Conservation (phyloP, 1,284 basidiomycete genomes). For the Naganishia sp. region DNA sequence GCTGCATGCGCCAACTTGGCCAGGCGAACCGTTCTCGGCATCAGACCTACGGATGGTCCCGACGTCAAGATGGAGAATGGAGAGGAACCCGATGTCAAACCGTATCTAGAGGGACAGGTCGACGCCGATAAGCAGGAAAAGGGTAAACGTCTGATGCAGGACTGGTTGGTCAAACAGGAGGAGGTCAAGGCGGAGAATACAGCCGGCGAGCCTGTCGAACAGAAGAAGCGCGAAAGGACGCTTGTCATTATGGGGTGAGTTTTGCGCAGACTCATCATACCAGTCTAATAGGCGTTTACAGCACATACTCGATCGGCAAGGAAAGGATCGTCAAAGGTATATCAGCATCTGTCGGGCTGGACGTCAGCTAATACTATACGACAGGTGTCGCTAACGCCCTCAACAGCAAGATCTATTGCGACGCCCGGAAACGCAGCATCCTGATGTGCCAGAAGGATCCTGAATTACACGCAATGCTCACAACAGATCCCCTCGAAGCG, state of each 20-base stretch:
- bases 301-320: constrained; percentile 95
- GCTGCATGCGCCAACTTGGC: constrained; percentile 86
- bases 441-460: constrained; percentile 77
- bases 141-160: constrained; percentile 53
- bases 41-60: constrained; percentile 32
- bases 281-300: constrained; percentile 42
- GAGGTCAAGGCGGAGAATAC: constrained; percentile 43
- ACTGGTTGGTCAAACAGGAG: constrained; percentile 52
- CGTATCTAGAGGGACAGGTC: constrained; percentile 41
- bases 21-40: constrained; percentile 58
- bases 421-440: constrained; percentile 75
- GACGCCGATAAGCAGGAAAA: constrained; percentile 47
- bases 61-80: constrained; percentile 41
- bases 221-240: constrained; percentile 47
- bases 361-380: not conserved
- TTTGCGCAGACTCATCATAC: not conserved
- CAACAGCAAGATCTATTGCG: constrained; percentile 85
- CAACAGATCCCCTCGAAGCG: constrained; percentile 71
- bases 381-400: constrained; percentile 80
- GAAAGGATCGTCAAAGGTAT: constrained; percentile 92
- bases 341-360: not conserved
- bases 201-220: constrained; percentile 43
- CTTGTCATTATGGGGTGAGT: constrained; percentile 86
- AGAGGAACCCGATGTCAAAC: constrained; percentile 52
- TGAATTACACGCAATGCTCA: constrained; percentile 77